Evolutionary conservation across 495 filamentous ascomycete genomes (phyloP).

Genomic region (Talaromyces liani): DNA sequence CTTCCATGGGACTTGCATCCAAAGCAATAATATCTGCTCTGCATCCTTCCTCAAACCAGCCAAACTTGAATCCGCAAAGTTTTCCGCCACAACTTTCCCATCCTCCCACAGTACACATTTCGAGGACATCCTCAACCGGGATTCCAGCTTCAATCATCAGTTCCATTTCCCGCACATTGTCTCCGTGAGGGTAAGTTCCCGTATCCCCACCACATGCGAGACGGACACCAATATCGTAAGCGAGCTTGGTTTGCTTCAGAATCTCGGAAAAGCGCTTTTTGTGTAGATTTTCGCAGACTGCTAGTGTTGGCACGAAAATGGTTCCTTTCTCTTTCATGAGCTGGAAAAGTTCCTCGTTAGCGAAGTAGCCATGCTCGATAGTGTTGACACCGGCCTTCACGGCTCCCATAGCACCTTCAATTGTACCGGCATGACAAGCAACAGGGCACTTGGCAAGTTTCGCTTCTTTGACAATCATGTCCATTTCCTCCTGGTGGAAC

Average conservation of each 20-base stretch:
- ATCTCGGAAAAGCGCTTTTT: conserved; percentile 11
- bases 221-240: conserved; percentile 33
- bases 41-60: conserved; percentile 36
- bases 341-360: conserved; percentile 23
- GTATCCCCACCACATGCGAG: conserved; percentile 43
- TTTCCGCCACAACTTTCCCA: conserved; percentile 48
- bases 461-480: conserved; percentile 41
- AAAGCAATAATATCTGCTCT: conserved; percentile 42
- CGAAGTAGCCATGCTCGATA: conserved; percentile 42
- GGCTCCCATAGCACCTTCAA: conserved; percentile 35
- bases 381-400: conserved; percentile 41
- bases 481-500: conserved; percentile 44
- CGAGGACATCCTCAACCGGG: conserved; percentile 36
- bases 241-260: conserved; percentile 23
- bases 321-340: conserved; percentile 29
- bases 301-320: conserved; percentile 44
- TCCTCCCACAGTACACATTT: conserved; percentile 35
- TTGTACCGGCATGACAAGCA: conserved; percentile 35
- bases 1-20: conserved; percentile 18
- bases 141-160: conserved; percentile 43
- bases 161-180: conserved; percentile 43
- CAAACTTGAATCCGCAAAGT: conserved; percentile 38
- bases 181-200: conserved; percentile 42
- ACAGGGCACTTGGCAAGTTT: conserved; percentile 30
- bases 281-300: conserved; percentile 25